Evolutionary conservation across 805 yeast genomes (phyloP).

Genomic region (Wickerhamiella azymoides): DNA sequence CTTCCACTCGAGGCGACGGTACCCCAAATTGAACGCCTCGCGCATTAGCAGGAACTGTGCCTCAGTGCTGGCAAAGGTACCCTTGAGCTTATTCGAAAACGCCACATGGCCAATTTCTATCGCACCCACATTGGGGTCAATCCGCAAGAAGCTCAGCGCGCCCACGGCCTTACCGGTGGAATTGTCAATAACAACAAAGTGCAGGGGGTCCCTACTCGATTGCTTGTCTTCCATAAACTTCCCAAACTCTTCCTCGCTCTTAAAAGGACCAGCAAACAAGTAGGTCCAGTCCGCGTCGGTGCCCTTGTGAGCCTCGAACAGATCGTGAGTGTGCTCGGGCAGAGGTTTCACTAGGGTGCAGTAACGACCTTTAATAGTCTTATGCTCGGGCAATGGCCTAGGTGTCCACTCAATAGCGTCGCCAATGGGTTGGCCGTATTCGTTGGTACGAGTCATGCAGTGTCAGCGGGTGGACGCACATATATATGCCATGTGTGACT

Average conservation of each 20-base stretch:
- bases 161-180: constrained; percentile 21
- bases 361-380: constrained; percentile 5
- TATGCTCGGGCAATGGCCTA: constrained; percentile 2
- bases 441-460: constrained; percentile 1
- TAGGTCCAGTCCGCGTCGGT: constrained; percentile 16
- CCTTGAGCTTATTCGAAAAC: constrained; percentile 17
- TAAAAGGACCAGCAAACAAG: constrained; percentile 14
- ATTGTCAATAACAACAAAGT: constrained; percentile 19
- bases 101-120: constrained; percentile 24
- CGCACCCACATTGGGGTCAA: constrained; percentile 21
- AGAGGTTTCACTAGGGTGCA: constrained; percentile 11
- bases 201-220: constrained; percentile 9
- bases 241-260: constrained; percentile 9
- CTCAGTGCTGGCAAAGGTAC: constrained; percentile 24
- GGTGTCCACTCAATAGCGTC: constrained; percentile 21
- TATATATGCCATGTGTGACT: too few relatives aligned
- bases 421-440: constrained; percentile 9
- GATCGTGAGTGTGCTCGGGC: constrained; percentile 10
- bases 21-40: constrained; percentile 21
- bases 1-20: constrained; percentile 27
- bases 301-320: constrained; percentile 9
- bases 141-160: constrained; percentile 18
- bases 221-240: constrained; percentile 1
- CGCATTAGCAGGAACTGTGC: constrained; percentile 22
- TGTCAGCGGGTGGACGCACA: too few relatives aligned